These are phyloP conservation scores for Kwoniella dendrophila DNA, from an alignment of 768 basidiomycete genomes.

Conservation along the genomic window DNA sequence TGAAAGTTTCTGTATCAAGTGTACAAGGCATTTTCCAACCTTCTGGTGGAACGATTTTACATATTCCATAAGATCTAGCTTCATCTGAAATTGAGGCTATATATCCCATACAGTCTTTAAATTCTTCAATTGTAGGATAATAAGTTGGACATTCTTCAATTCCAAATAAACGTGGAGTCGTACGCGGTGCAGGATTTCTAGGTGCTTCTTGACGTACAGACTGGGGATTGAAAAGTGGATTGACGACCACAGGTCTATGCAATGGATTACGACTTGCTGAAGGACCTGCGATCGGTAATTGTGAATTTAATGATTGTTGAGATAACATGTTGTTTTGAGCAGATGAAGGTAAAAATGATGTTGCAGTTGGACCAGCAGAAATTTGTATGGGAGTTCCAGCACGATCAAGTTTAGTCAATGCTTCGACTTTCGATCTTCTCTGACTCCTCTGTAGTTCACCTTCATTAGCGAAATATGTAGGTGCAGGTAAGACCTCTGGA, in stretches of 20 bases:
- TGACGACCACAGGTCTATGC: constrained; percentile 30
- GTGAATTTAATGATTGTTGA: constrained; percentile 4
- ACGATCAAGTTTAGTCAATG: constrained; percentile 45
- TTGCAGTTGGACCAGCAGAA: constrained; percentile 28
- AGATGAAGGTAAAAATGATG: constrained; percentile 38
- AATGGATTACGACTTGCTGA: constrained; percentile 45
- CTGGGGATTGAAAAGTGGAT: constrained; percentile 43
- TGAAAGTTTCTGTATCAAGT: constrained; percentile 88
- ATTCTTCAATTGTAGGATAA: constrained; percentile 86
- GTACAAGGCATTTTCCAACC: constrained; percentile 97
- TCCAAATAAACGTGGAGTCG: constrained; percentile 68
- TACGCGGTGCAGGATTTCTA: constrained; percentile 41
- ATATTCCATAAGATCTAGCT: constrained; percentile 81
- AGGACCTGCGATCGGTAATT: constrained; percentile 25
- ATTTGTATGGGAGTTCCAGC: constrained; percentile 25
- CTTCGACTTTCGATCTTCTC: constrained; percentile 48
- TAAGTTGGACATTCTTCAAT: constrained; percentile 86
- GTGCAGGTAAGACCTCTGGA: constrained; percentile 36
- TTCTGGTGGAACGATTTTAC: constrained; percentile 90
- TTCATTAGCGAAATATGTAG: constrained; percentile 23
- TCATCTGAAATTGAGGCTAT: constrained; percentile 69
- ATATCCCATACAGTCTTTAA: constrained; percentile 90
- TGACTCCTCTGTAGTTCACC: constrained; percentile 43
- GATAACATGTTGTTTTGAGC: too few species aligned
- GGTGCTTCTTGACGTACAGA: constrained; percentile 46